These are phyloP conservation scores for Cryomyces antarcticus DNA, from an alignment of 495 filamentous ascomycete genomes.

Conservation along the genomic window DNA sequence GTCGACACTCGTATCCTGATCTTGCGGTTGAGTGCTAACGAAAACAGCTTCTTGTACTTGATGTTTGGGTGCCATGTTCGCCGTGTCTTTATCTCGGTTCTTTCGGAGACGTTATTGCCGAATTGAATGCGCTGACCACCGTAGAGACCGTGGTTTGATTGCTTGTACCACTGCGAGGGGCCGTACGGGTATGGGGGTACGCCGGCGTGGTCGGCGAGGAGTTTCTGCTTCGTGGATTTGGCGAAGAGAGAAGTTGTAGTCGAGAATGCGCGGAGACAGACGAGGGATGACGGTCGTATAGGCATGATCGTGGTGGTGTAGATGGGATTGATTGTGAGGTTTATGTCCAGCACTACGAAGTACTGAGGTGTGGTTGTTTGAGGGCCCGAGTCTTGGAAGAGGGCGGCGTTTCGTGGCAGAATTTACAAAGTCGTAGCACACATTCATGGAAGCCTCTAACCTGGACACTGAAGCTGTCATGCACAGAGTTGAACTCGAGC, in stretches of 20 bases:
- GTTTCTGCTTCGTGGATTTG: conserved; percentile 7
- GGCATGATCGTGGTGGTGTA: not conserved
- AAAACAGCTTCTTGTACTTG: conserved; percentile 54
- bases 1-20: conserved; percentile 59
- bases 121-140: conserved; percentile 56
- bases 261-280: conserved; percentile 7
- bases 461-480: no score
- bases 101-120: conserved; percentile 73
- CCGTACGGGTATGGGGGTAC: conserved; percentile 71
- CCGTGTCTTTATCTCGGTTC: conserved; percentile 63
- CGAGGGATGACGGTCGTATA: not conserved
- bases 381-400: no score
- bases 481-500: no score
- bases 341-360: not conserved
- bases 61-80: conserved; percentile 81
- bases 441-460: no score
- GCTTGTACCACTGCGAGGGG: conserved; percentile 62
- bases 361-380: no score
- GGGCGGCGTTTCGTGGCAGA: no score
- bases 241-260: conserved; percentile 3
- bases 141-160: conserved; percentile 72
- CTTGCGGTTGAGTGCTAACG: conserved; percentile 37
- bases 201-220: conserved; percentile 8
- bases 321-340: not conserved
- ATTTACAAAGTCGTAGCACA: no score